These are phyloP conservation scores for Blastobotrys aristatus DNA, from an alignment of 1,139 yeast species.

Conservation along the genomic window DNA sequence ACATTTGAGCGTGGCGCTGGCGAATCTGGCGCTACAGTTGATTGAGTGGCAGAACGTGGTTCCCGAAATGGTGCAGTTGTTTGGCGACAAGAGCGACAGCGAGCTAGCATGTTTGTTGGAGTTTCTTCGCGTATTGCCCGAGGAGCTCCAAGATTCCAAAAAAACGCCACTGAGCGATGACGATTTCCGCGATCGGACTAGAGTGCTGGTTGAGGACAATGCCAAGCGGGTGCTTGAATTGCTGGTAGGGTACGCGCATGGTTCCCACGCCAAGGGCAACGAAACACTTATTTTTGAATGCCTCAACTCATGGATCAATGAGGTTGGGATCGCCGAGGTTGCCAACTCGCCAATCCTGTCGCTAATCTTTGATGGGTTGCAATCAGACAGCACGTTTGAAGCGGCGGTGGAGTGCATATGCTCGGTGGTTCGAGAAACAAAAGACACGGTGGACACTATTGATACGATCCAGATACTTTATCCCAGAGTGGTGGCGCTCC, in stretches of 20 bases:
- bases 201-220: constrained; percentile 57
- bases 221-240: constrained; percentile 64
- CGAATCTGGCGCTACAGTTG: constrained; percentile 76
- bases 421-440: constrained; percentile 73
- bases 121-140: constrained; percentile 83
- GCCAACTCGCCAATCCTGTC: constrained; percentile 59
- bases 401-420: constrained; percentile 83
- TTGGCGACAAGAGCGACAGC: constrained; percentile 34
- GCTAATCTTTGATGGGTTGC: constrained; percentile 63
- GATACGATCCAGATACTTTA: constrained; percentile 63
- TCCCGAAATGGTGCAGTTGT: constrained; percentile 54
- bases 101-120: constrained; percentile 53
- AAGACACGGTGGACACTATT: constrained; percentile 51
- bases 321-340: constrained; percentile 53
- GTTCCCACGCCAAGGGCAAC: constrained; percentile 31
- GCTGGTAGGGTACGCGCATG: constrained; percentile 39
- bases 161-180: constrained; percentile 77
- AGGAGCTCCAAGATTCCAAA: constrained; percentile 76
- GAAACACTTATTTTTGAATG: constrained; percentile 57
- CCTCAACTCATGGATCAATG: constrained; percentile 84
- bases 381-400: constrained; percentile 67
- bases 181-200: constrained; percentile 63
- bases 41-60: constrained; percentile 68
- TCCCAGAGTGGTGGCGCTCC: constrained; percentile 58
- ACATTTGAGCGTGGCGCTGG: constrained; percentile 74